Conservation (phyloP, 768 basidiomycete species). For the Cystofilobasidium ferigula region DNA sequence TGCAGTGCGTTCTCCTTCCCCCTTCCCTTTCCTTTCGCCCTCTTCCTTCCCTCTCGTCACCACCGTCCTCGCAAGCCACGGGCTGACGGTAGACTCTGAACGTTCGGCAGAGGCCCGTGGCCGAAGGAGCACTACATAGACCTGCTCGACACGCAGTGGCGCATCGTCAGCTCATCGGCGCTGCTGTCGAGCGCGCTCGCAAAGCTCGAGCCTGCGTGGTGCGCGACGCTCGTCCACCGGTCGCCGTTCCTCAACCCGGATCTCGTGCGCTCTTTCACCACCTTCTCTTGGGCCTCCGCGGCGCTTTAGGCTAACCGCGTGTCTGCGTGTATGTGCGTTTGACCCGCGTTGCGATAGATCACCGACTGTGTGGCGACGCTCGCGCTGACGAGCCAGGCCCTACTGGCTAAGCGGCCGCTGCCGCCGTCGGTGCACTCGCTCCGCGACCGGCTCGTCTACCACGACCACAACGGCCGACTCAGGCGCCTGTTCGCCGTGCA, state of each 20-base stretch:
- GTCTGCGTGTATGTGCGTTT: not conserved
- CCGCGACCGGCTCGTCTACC: slow-evolving; percentile 45
- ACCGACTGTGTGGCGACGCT: slow-evolving; percentile 45
- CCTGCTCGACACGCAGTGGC: slow-evolving; percentile 40
- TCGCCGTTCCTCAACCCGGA: slow-evolving; percentile 50
- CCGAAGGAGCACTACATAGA: slow-evolving; percentile 44
- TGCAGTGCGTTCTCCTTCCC: slow-evolving; percentile 27
- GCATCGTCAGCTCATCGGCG: slow-evolving; percentile 36
- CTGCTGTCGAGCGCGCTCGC: slow-evolving; percentile 40
- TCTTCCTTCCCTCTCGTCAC: slow-evolving; percentile 37
- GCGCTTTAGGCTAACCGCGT: no score
- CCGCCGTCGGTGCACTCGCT: slow-evolving; percentile 43
- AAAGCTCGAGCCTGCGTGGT: slow-evolving; percentile 43
- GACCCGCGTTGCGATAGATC: slow-evolving; percentile 31
- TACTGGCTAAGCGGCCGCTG: slow-evolving; percentile 44
- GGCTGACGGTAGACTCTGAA: no score
- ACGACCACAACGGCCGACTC: slow-evolving; percentile 28
- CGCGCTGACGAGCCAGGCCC: slow-evolving; percentile 42
- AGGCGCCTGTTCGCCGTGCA: no score
- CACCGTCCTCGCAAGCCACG: no score
- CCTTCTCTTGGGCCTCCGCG: no score
- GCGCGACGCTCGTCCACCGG: slow-evolving; percentile 40
- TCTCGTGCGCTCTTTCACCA: slow-evolving; percentile 40
- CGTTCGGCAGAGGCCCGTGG: slow-evolving; percentile 50
- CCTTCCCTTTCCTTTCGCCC: slow-evolving; percentile 11